These are phyloP conservation scores for Leccinum subgranulosum DNA, from an alignment of 768 basidiomycete genomes.

Conservation along the genomic window DNA sequence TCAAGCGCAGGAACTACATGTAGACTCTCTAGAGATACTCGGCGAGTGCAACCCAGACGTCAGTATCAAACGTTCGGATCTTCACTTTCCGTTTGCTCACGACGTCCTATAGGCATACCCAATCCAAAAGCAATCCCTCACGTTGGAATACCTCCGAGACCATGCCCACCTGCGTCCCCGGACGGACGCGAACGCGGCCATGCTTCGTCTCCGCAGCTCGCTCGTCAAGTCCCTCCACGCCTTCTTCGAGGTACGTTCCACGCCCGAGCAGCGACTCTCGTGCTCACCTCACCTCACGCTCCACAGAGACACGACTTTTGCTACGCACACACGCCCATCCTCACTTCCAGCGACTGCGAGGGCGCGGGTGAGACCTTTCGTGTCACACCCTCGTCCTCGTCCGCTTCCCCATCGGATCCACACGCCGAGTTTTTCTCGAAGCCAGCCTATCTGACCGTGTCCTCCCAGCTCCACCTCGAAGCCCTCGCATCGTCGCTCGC, in stretches of 20 bases:
- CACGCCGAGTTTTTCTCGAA: constrained; percentile 65
- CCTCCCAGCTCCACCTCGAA: constrained; percentile 94
- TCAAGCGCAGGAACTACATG: constrained; percentile 53
- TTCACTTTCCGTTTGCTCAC: constrained; percentile 3
- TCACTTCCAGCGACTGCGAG: constrained; percentile 93
- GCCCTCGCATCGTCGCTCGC: constrained; percentile 73
- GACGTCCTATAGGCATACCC: constrained; percentile 63
- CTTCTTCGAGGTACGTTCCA: constrained; percentile 65
- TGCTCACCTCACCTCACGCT: neutral
- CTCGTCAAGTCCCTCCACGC: constrained; percentile 54
- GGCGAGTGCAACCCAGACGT: constrained; percentile 63
- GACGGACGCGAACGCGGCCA: constrained; percentile 65
- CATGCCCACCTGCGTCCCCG: constrained; percentile 86
- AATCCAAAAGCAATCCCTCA: constrained; percentile 85
- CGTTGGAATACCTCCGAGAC: constrained; percentile 78
- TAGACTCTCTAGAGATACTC: constrained; percentile 44
- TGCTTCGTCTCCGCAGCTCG: constrained; percentile 69
- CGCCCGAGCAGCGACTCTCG: neutral
- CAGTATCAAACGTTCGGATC: constrained; percentile 1
- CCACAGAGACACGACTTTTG: constrained; percentile 71
- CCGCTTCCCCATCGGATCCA: constrained; percentile 6
- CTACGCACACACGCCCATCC: constrained; percentile 79
- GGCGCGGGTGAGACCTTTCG: constrained; percentile 93
- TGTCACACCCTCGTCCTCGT: constrained; percentile 40
- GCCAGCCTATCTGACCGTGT: constrained; percentile 87